These are phyloP conservation scores for Iris pallida DNA, from an alignment of 116 monocot species.

Conservation along the genomic window DNA sequence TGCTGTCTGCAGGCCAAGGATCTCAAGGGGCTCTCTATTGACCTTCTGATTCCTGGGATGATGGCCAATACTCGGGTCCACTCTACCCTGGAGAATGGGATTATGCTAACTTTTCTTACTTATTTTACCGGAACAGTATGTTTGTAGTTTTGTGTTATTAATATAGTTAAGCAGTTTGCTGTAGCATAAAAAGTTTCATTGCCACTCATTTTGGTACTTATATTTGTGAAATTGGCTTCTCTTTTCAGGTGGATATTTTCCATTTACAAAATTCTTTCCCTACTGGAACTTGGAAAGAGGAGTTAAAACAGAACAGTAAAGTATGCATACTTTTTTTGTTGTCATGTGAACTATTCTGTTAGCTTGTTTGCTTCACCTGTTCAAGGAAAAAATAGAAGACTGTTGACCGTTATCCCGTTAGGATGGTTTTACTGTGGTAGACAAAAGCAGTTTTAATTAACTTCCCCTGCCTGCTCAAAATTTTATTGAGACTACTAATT, in stretches of 20 bases:
- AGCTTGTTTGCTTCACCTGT: too few species aligned
- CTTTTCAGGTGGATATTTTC: constrained; percentile 76
- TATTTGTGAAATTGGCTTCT: constrained; percentile 6
- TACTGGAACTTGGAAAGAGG: constrained; percentile 61
- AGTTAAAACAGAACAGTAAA: constrained; percentile 63
- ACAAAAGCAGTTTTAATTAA: too few species aligned
- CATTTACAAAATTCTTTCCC: constrained; percentile 64
- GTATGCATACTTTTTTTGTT: constrained; percentile 17
- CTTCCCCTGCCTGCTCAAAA: too few species aligned
- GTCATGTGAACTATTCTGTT: too few species aligned
- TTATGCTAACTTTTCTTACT: constrained; percentile 87
- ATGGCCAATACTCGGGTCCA: constrained; percentile 81
- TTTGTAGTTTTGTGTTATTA: constrained; percentile 4
- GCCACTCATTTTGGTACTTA: too few species aligned
- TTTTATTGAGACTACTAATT: too few species aligned
- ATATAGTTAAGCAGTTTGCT: constrained; percentile 1
- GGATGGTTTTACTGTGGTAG: too few species aligned
- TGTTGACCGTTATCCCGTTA: too few species aligned
- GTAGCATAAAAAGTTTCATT: neutral
- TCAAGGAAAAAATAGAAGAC: too few species aligned
- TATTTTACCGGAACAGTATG: constrained; percentile 96
- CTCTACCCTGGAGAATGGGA: constrained; percentile 78
- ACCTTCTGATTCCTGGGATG: constrained; percentile 89
- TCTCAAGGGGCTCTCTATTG: constrained; percentile 82
- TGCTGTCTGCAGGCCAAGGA: constrained; percentile 54